Conservation (phyloP, 108 stramenopile genomes). For the Pseudonitzschia delicatissima region DNA sequence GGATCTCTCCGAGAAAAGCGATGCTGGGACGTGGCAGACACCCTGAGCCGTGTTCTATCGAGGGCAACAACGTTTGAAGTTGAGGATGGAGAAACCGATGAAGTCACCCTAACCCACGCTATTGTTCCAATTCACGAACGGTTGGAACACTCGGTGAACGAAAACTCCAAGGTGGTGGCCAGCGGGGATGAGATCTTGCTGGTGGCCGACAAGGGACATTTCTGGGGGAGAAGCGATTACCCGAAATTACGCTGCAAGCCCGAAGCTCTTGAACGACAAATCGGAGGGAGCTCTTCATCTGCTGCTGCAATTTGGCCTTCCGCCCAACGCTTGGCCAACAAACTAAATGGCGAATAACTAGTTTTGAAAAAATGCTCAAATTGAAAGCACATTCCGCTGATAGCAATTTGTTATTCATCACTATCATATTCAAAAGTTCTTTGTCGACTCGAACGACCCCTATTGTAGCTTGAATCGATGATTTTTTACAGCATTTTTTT, state of each 20-base stretch:
- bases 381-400: no score
- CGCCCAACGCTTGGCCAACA: conserved; percentile 27
- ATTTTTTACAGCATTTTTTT: no score
- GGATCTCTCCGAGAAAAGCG: conserved; percentile 23
- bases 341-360: no score
- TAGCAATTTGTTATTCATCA: no score
- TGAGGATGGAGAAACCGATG: background rate
- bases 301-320: conserved; percentile 27
- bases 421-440: no score
- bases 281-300: conserved; percentile 20
- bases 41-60: conserved; percentile 14
- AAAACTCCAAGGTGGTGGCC: conserved; percentile 24
- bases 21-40: conserved; percentile 32
- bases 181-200: conserved; percentile 20
- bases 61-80: conserved; percentile 19
- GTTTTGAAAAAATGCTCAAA: no score
- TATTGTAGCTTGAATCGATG: no score
- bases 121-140: conserved; percentile 28
- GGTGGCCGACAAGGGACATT: conserved; percentile 31
- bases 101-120: conserved; percentile 6
- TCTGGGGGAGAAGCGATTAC: conserved; percentile 27
- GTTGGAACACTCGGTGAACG: conserved; percentile 23
- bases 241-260: conserved; percentile 21
- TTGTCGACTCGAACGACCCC: no score
- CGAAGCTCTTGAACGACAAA: conserved; percentile 8